Evolutionary conservation across 2,329 filamentous ascomycete species (phyloP).

Genomic region (Pseudogymnoascus sp.): DNA sequence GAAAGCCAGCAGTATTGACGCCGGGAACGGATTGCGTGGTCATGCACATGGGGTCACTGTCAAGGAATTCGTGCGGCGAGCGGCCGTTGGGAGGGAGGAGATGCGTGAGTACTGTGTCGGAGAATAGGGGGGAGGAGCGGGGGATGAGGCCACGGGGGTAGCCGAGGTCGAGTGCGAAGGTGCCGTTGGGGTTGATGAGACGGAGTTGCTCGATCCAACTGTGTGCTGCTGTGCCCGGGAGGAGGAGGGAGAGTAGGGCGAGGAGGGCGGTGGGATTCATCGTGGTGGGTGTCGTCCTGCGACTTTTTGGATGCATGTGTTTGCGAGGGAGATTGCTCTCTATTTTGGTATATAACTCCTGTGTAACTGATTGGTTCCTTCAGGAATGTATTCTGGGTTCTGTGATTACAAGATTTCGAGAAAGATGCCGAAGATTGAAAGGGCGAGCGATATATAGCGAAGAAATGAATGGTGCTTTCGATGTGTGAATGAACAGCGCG

Average conservation of each 20-base stretch:
- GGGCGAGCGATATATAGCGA: background rate
- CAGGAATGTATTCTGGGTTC: background rate
- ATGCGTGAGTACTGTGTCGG: conserved; percentile 45
- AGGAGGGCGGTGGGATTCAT: background rate
- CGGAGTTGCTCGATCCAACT: conserved; percentile 72
- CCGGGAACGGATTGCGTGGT: conserved; percentile 9
- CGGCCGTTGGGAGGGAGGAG: background rate
- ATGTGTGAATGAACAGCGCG: background rate
- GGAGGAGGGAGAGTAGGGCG: background rate
- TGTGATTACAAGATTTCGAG: background rate
- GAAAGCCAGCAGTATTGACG: conserved; percentile 13
- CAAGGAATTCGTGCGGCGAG: conserved; percentile 49
- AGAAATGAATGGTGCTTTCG: conserved; percentile 1
- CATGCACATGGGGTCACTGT: conserved; percentile 28
- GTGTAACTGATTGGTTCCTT: background rate
- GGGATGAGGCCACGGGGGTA: conserved; percentile 61
- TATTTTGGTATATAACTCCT: background rate
- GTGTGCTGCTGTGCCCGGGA: conserved; percentile 43
- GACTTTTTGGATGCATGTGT: background rate
- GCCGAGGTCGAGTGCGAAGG: conserved; percentile 60
- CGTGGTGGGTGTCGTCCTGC: background rate
- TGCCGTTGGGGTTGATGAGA: conserved; percentile 62
- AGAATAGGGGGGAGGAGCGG: conserved; percentile 45
- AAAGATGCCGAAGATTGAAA: background rate
- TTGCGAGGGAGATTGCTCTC: background rate